Base-by-base conservation (phyloP, 2,329 filamentous ascomycete genomes). In the Simplicillium aogashimaense region DNA sequence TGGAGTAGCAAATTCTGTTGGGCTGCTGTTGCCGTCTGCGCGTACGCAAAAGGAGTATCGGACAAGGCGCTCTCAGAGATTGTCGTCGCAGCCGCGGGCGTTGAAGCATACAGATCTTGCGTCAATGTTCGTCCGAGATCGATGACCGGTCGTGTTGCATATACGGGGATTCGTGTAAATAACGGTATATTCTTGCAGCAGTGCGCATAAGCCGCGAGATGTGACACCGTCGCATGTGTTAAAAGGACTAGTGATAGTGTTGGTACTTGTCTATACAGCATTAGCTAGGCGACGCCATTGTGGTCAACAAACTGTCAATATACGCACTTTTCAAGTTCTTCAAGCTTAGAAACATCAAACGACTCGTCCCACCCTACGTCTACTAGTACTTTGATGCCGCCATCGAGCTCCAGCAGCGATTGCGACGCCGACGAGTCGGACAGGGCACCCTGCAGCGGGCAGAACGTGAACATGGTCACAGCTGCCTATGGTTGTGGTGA, bases 331-430 rank as follows among this genome's bases (percentile, higher is more conserved):
- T 97, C 90, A 45, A 98, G 76, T 63, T 92, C 86, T 52, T 80
- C 80, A 39, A 98, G 76, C 68, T 86, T 84, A 46, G 76, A 75
- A 28, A 78, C 76, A 56, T 94, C 84, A 58, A 98, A 97, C 2
- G 76, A 76, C 58, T 94, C 87, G 58, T 97, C 89, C 92, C 92
- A 98, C 44, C 92, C 92, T 35, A 95, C 82, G 57, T 95, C 90
- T 30, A 98, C 78, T 40, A 98, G 74, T 39, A 98, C 79, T 62
- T 97, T 97, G 65, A 98, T 83, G 43, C 90, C 92, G 48, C 90
- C 90, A 66, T 98, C 92, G 41, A 98, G 83, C 67, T 97, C 90
- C 36, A 98, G 70, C 29, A 98, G 77, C n/a, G 92, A 97, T 60
- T 95, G 88, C 47, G 88, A 94, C 34, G 90, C 89, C 43, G 81